These are phyloP conservation scores for Russula sp. DNA, from an alignment of 768 basidiomycete genomes.

Conservation along the genomic window DNA sequence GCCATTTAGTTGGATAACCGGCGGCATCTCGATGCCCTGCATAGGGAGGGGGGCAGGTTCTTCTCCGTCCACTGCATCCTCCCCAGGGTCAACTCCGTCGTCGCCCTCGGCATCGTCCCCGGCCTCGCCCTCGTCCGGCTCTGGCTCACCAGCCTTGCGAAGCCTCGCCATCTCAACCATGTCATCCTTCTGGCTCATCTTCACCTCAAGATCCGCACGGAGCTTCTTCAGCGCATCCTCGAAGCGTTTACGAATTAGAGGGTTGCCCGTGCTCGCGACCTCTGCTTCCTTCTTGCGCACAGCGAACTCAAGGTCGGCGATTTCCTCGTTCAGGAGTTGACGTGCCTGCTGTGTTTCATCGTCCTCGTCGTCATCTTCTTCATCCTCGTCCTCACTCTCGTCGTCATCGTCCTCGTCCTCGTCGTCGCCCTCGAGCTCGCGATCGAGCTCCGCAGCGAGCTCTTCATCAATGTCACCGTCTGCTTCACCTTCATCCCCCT, in stretches of 20 bases:
- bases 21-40: slow-evolving; percentile 11
- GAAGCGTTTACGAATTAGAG: slow-evolving; percentile 89
- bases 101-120: slow-evolving; percentile 30
- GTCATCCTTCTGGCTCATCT: slow-evolving; percentile 70
- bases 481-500: slow-evolving; percentile 45
- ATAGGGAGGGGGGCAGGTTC: slow-evolving; percentile 11
- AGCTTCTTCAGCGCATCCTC: slow-evolving; percentile 89
- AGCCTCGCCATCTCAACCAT: slow-evolving; percentile 67
- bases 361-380: slow-evolving; percentile 77
- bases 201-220: slow-evolving; percentile 78
- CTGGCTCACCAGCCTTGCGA: slow-evolving; percentile 57
- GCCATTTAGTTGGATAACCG: slow-evolving; percentile 15
- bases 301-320: slow-evolving; percentile 80
- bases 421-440: slow-evolving; percentile 68
- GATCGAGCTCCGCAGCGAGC: slow-evolving; percentile 79
- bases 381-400: slow-evolving; percentile 63
- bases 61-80: slow-evolving; percentile 31
- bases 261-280: slow-evolving; percentile 76
- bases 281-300: slow-evolving; percentile 80
- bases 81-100: slow-evolving; percentile 26
- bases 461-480: slow-evolving; percentile 87
- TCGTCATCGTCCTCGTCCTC: slow-evolving; percentile 53
- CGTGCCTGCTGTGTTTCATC: slow-evolving; percentile 65
- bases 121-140: slow-evolving; percentile 35
- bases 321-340: slow-evolving; percentile 81